These are phyloP conservation scores for Colletotrichum echinochloae DNA, from an alignment of 2,329 filamentous ascomycete genomes.

Conservation along the genomic window DNA sequence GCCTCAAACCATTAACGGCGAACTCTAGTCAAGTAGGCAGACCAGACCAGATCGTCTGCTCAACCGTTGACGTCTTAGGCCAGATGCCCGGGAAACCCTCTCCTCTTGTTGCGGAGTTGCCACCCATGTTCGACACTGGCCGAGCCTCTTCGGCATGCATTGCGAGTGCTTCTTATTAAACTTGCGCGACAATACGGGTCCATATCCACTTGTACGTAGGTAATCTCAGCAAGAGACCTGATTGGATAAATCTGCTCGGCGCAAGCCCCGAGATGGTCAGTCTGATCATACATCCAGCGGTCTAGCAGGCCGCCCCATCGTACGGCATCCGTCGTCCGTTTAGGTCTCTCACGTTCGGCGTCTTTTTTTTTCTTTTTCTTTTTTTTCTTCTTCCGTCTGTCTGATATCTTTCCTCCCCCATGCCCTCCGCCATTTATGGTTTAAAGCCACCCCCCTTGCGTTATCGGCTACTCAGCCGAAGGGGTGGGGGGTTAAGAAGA, in stretches of 20 bases:
- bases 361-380: no score
- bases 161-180: background rate
- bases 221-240: background rate
- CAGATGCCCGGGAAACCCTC: slow-evolving; percentile 30
- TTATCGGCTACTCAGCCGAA: slow-evolving; percentile 28
- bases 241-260: background rate
- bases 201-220: background rate
- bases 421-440: background rate
- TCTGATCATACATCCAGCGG: no score
- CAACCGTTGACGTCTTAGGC: slow-evolving; percentile 15
- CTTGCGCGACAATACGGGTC: slow-evolving; percentile 3
- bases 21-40: background rate
- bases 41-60: background rate
- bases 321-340: slow-evolving; percentile 31
- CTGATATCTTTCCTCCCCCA: no score
- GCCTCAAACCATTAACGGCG: slow-evolving; percentile 28
- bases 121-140: background rate
- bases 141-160: background rate
- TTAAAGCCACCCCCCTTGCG: background rate
- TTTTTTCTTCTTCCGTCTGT: no score
- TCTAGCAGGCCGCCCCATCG: slow-evolving; percentile 5
- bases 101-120: background rate
- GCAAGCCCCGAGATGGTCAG: slow-evolving; percentile 3
- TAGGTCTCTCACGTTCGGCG: slow-evolving; percentile 20
- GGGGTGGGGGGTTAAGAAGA: slow-evolving; percentile 12